Percentiles rank a stretch among this genome's conserved stretches.
These are phyloP conservation scores for Brassica rapa DNA, from an alignment of 345 rosid genomes.

Conservation along the genomic window DNA sequence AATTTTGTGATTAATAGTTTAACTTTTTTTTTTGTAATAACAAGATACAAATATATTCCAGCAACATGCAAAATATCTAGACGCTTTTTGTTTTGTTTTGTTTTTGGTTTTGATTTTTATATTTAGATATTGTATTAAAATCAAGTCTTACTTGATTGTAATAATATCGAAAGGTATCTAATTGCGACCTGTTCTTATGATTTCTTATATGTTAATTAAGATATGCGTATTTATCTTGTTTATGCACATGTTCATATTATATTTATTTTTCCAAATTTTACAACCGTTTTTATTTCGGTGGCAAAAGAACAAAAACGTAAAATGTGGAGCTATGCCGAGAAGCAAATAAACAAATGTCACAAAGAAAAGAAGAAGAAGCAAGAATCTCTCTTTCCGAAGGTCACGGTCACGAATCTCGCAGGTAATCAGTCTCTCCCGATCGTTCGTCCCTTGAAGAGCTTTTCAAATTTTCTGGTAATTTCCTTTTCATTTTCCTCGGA, in stretches of 20 bases:
- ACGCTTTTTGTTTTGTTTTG: constrained; percentile 8
- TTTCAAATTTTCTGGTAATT: not conserved
- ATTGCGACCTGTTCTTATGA: not conserved
- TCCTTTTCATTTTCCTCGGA: not conserved
- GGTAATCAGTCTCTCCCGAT: constrained; percentile 11
- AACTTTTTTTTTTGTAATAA: too few relatives aligned
- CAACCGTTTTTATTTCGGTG: not conserved
- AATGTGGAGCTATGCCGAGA: not conserved
- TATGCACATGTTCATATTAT: not conserved
- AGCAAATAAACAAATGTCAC: not conserved
- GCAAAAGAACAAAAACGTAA: not conserved
- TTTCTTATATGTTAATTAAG: not conserved
- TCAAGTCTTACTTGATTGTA: not conserved
- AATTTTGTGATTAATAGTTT: too few relatives aligned
- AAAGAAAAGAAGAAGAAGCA: constrained; percentile 16
- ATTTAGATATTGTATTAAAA: too few relatives aligned
- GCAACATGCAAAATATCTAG: too few relatives aligned
- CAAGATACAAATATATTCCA: too few relatives aligned
- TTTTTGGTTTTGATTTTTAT: too few relatives aligned
- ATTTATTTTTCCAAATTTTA: not conserved
- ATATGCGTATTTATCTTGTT: not conserved
- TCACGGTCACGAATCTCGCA: constrained; percentile 31
- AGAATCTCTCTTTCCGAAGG: constrained; percentile 34
- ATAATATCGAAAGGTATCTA: too few relatives aligned
- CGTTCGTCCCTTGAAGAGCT: not conserved